Percentiles rank a stretch among this genome's conserved stretches.
These are phyloP conservation scores for Leccinum subtestaceum DNA, from an alignment of 768 basidiomycete genomes.

Conservation along the genomic window DNA sequence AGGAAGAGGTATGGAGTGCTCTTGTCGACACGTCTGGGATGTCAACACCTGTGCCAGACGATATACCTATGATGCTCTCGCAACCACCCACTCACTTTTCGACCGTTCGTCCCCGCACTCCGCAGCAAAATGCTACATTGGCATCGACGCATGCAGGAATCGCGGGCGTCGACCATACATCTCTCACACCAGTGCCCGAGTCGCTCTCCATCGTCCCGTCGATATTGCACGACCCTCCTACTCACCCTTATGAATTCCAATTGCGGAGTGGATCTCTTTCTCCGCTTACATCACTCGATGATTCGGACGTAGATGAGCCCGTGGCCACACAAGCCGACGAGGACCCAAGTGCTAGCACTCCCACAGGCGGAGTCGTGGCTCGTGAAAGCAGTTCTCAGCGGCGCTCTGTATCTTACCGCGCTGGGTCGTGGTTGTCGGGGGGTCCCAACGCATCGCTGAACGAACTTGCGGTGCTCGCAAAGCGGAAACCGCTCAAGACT, in stretches of 20 bases:
- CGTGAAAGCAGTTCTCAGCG: not conserved
- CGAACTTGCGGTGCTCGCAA: conserved; percentile 17
- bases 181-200: not conserved
- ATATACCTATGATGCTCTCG: not conserved
- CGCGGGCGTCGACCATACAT: not conserved
- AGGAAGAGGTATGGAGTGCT: conserved; percentile 21
- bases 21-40: conserved; percentile 17
- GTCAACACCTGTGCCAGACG: conserved; percentile 7
- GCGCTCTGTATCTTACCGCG: not conserved
- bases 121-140: not conserved
- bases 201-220: conserved; percentile 11
- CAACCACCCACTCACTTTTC: not conserved
- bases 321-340: not conserved
- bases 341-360: not conserved
- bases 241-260: not conserved
- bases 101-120: not conserved
- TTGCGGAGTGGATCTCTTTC: conserved; percentile 7
- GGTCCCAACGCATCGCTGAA: conserved; percentile 21
- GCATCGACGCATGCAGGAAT: not conserved
- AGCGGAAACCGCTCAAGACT: conserved; percentile 12
- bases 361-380: not conserved
- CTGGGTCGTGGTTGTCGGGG: conserved; percentile 5
- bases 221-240: conserved; percentile 1
- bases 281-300: conserved; percentile 16
- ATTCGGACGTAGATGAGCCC: not conserved